Evolutionary conservation across 352 stramenopile genomes (phyloP).

Genomic region (Phytophthora fragariae): DNA sequence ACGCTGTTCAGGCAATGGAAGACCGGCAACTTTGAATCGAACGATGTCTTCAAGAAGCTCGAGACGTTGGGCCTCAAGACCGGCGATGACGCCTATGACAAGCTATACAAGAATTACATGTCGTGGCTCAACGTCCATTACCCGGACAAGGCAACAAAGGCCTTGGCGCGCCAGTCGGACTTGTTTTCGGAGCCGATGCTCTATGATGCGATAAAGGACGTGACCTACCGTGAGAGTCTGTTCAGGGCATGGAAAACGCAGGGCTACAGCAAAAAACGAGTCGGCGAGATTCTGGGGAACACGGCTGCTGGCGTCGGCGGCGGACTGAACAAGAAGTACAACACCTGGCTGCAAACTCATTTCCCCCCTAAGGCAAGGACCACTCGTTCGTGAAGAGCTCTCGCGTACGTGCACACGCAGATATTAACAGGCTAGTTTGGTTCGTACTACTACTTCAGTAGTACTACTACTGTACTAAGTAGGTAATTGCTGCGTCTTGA

Average conservation of each 20-base stretch:
- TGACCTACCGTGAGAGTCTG: neutral
- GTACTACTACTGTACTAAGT: too few relatives aligned
- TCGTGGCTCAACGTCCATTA: conserved; percentile 1
- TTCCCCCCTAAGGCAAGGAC: neutral
- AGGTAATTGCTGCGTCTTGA: too few relatives aligned
- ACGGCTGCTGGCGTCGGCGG: neutral
- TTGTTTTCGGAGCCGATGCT: neutral
- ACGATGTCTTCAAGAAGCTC: conserved; percentile 1
- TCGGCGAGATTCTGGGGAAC: neutral
- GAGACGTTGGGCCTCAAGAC: neutral
- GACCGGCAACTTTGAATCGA: neutral
- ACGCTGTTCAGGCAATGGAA: conserved; percentile 1
- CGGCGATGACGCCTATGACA: neutral
- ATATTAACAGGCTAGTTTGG: neutral
- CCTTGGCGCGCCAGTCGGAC: too few relatives aligned
- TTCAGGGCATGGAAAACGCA: conserved; percentile 3
- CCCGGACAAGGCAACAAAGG: neutral
- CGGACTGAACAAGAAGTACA: conserved; percentile 2
- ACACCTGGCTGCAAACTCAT: conserved; percentile 4
- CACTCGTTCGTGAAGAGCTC: neutral
- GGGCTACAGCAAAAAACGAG: neutral
- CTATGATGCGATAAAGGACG: neutral
- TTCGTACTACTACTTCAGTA: neutral
- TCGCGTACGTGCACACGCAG: neutral
- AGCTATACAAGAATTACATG: conserved; percentile 5